A percentile compares a stretch with the other conserved stretches of the same genome.
These are phyloP conservation scores for Pyrus communis DNA, from an alignment of 306 rosid genomes.

Conservation along the genomic window DNA sequence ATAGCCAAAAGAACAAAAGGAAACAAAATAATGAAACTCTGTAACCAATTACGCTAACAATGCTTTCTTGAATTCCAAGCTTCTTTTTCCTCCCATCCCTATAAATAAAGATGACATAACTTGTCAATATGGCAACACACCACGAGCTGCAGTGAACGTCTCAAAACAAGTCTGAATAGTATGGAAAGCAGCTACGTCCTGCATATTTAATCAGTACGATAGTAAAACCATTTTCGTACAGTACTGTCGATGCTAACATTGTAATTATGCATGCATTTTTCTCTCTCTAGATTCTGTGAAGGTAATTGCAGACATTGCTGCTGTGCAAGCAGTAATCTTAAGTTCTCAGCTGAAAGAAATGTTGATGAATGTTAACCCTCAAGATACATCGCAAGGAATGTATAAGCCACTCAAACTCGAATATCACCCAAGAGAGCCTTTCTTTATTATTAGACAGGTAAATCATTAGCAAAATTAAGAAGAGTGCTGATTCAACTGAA, in stretches of 20 bases:
- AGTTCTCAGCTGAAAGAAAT: constrained; percentile 80
- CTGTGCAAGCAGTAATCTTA: constrained; percentile 59
- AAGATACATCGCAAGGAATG: constrained; percentile 38
- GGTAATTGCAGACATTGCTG: constrained; percentile 53
- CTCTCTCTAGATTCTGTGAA: constrained; percentile 48
- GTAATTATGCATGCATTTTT: constrained; percentile 15
- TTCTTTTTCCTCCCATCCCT: background rate
- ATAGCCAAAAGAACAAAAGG: background rate
- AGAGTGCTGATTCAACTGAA: background rate
- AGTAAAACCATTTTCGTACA: background rate
- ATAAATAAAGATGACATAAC: background rate
- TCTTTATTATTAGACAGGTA: constrained; percentile 88
- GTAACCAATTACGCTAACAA: background rate
- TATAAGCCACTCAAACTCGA: constrained; percentile 70
- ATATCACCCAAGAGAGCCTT: constrained; percentile 81
- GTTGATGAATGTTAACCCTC: constrained; percentile 48
- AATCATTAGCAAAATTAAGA: background rate
- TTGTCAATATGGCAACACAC: background rate
- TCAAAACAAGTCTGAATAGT: background rate
- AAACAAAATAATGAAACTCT: background rate
- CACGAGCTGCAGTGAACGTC: background rate
- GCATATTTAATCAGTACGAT: background rate
- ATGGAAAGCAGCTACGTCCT: background rate
- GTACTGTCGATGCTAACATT: background rate
- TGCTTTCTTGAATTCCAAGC: background rate